Conservation (phyloP, 73 alveolate genomes). For the Paramecium bursaria region DNA sequence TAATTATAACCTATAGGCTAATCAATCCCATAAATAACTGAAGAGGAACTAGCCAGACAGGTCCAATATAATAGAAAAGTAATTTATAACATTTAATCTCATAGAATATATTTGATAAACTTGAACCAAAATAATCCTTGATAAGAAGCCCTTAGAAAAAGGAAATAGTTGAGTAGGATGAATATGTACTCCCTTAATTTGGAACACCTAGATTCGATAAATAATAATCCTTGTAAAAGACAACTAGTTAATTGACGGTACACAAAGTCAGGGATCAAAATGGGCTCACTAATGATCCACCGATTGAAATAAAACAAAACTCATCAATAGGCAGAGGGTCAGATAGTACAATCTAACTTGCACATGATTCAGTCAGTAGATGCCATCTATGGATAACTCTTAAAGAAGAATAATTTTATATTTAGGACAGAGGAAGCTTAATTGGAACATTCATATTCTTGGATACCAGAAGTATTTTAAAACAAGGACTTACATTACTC, state of each 20-base stretch:
- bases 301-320: background rate
- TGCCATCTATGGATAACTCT: constrained; percentile 33
- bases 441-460: constrained; percentile 37
- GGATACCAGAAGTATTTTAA: background rate
- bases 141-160: constrained; percentile 5
- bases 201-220: constrained; percentile 48
- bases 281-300: background rate
- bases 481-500: background rate
- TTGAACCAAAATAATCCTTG: background rate
- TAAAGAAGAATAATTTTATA: constrained; percentile 24
- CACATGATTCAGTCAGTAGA: constrained; percentile 54
- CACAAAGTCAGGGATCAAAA: background rate
- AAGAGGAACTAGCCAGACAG: constrained; percentile 29
- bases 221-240: too few species aligned
- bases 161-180: background rate
- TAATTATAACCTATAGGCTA: background rate
- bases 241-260: too few species aligned
- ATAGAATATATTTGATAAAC: constrained; percentile 41
- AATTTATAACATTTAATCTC: background rate
- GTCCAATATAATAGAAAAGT: constrained; percentile 12
- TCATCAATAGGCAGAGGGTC: constrained; percentile 55
- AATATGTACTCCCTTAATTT: constrained; percentile 39
- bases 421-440: constrained; percentile 27
- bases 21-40: constrained; percentile 36
- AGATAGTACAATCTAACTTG: constrained; percentile 8